Evolutionary conservation across 2,329 filamentous ascomycete species (phyloP).

Genomic region (Pseudogymnoascus sp.): DNA sequence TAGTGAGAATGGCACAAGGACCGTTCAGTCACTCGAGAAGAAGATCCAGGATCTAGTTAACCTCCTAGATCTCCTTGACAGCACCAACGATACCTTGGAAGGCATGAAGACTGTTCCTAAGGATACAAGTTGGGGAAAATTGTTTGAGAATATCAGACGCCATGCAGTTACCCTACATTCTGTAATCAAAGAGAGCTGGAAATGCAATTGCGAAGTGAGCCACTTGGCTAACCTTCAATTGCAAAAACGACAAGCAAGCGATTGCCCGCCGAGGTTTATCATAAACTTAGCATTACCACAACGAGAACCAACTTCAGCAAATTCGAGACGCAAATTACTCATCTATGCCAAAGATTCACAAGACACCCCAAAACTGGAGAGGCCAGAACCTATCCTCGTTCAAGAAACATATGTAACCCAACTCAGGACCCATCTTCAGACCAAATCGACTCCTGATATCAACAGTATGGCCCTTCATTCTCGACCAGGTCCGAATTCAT

Average conservation of each 20-base stretch:
- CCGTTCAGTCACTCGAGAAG: constrained; percentile 14
- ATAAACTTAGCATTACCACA: constrained; percentile 12
- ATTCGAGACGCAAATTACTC: neutral
- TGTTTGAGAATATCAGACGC: constrained; percentile 15
- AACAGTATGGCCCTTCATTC: neutral
- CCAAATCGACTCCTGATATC: constrained; percentile 7
- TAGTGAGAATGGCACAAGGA: constrained; percentile 17
- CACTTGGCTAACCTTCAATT: constrained; percentile 18
- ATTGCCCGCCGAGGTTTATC: constrained; percentile 15
- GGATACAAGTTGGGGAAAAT: neutral
- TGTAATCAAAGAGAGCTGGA: constrained; percentile 18
- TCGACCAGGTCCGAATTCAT: neutral
- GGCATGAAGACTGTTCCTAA: neutral
- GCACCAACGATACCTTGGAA: neutral
- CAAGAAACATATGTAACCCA: constrained; percentile 7
- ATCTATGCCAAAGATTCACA: constrained; percentile 2
- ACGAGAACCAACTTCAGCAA: neutral
- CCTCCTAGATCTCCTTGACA: neutral
- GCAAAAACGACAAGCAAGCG: constrained; percentile 15
- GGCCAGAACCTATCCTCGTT: neutral
- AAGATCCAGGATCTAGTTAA: constrained; percentile 17
- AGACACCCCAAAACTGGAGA: neutral
- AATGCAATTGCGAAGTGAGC: constrained; percentile 16
- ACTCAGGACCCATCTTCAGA: constrained; percentile 14
- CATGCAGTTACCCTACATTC: constrained; percentile 20